phyloP scores from a whole-genome alignment of 1,284 basidiomycete species.

The Sanghuangporus sanghuang region DNA sequence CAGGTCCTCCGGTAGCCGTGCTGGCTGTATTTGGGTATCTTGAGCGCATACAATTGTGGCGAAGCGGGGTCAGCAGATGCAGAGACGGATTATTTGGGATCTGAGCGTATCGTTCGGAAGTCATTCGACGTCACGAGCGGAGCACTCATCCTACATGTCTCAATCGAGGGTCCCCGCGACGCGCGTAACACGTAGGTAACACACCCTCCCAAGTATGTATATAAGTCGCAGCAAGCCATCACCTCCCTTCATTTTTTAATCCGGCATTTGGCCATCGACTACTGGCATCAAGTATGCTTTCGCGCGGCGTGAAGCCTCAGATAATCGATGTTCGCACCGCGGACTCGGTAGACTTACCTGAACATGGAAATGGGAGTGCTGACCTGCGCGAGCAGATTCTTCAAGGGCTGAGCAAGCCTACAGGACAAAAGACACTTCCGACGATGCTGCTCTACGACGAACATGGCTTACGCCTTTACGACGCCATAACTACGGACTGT shows the following conservation, averaged over 20 bases:
- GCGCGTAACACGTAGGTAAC: background rate
- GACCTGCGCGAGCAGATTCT: slow-evolving; percentile 46
- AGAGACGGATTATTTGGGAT: background rate
- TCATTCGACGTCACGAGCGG: background rate
- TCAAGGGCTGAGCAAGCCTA: slow-evolving; percentile 48
- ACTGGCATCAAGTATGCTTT: background rate
- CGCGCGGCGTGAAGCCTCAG: background rate
- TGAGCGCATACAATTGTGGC: background rate
- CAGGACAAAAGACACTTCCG: slow-evolving; percentile 64
- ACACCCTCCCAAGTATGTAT: background rate
- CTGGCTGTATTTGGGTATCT: background rate
- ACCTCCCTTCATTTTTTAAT: background rate
- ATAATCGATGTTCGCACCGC: slow-evolving; percentile 12
- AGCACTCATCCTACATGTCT: background rate
- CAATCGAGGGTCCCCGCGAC: background rate
- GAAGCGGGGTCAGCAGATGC: background rate
- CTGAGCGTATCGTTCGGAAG: background rate
- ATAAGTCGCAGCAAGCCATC: background rate
- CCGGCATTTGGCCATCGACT: background rate
- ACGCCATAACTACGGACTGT: slow-evolving; percentile 76
- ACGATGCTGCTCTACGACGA: slow-evolving; percentile 89
- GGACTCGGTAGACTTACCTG: slow-evolving; percentile 1
- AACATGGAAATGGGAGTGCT: slow-evolving; percentile 18
- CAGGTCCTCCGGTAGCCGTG: background rate
- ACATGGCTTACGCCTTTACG: slow-evolving; percentile 76